Conservation (phyloP, 371 early-diverging fungal species). For the Massospora cicadina region DNA sequence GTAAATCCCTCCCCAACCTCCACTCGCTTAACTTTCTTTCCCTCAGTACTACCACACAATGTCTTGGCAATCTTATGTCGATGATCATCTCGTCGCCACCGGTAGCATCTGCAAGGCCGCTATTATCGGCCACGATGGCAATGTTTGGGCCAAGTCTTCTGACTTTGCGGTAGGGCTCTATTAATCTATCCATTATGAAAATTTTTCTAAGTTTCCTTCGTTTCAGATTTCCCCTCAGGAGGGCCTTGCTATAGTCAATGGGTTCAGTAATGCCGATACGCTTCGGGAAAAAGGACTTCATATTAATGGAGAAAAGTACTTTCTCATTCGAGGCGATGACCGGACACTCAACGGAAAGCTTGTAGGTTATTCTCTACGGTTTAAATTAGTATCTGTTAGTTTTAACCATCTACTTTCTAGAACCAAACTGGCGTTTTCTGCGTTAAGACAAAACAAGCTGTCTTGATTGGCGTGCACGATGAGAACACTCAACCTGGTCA, state of each 20-base stretch:
- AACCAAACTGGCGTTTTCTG: constrained; percentile 43
- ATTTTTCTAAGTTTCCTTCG: too few relatives aligned
- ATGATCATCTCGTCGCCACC: constrained; percentile 57
- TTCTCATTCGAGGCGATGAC: constrained; percentile 43
- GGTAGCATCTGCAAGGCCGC: constrained; percentile 49
- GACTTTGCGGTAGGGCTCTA: constrained; percentile 39
- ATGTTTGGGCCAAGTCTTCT: constrained; percentile 57
- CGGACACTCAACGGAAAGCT: constrained; percentile 59
- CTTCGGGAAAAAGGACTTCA: constrained; percentile 48
- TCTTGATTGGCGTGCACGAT: constrained; percentile 54
- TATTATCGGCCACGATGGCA: constrained; percentile 64
- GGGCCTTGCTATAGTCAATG: constrained; percentile 32
- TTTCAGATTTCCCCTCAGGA: constrained; percentile 35
- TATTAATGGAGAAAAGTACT: constrained; percentile 49
- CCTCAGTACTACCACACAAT: constrained; percentile 15
- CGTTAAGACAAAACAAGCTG: constrained; percentile 66
- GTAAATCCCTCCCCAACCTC: too few relatives aligned
- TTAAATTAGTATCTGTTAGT: background rate
- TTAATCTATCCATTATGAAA: too few relatives aligned
- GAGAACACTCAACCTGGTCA: constrained; percentile 49
- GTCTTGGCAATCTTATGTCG: constrained; percentile 82
- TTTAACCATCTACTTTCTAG: constrained; percentile 20
- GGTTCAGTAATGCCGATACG: constrained; percentile 35
- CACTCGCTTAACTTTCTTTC: background rate
- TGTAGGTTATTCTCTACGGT: constrained; percentile 23